Evolutionary conservation across 305 asterid genomes (phyloP).

Genomic region (Rubia peregrina): DNA sequence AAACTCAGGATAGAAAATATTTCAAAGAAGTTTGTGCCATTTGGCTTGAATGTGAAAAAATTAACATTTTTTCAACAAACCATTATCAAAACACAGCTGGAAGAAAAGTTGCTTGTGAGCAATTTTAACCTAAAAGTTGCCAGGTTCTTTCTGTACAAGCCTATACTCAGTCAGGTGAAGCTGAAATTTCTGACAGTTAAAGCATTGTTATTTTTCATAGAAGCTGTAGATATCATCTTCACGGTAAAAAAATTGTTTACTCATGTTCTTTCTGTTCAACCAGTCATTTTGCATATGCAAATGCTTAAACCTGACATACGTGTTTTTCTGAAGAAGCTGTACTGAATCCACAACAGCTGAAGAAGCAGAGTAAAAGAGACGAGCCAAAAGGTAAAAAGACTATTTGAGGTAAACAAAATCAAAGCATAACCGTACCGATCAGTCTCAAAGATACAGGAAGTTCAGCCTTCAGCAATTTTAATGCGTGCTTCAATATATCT

Average conservation of each 20-base stretch:
- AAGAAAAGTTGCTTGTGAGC: neutral
- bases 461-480: slow-evolving; percentile 84
- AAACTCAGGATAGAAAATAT: no score
- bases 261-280: neutral
- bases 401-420: slow-evolving; percentile 10
- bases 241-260: neutral
- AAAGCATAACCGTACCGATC: slow-evolving; percentile 53
- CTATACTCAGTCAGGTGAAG: neutral
- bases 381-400: neutral
- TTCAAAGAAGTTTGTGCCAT: neutral
- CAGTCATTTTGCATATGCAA: neutral
- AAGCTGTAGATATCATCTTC: neutral
- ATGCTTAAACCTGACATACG: neutral
- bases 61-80: neutral
- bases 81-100: neutral
- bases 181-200: neutral
- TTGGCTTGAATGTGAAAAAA: neutral
- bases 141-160: neutral
- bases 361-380: neutral
- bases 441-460: slow-evolving; percentile 84
- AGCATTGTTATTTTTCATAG: neutral
- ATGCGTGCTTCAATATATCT: slow-evolving; percentile 77
- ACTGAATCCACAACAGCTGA: neutral
- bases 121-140: neutral
- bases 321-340: neutral